A percentile compares a stretch with the other conserved stretches of the same genome.
Conservation (phyloP, 192 early-diverging fungal genomes). For the Polychytrium aggregatum region DNA sequence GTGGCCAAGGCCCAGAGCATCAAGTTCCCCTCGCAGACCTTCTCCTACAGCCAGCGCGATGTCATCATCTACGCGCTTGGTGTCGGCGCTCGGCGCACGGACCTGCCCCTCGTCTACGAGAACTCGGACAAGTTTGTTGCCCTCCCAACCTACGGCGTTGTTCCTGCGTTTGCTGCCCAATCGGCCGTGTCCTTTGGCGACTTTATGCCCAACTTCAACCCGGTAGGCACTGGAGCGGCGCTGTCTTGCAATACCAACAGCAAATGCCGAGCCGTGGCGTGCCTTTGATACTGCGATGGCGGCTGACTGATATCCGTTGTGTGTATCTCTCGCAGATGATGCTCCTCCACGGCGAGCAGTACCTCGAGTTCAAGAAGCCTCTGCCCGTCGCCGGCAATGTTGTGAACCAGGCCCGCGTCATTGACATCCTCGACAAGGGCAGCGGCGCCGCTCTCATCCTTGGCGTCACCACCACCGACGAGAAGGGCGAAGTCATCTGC, state of each 20-base stretch:
- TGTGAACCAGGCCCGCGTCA: constrained; percentile 57
- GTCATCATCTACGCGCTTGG: constrained; percentile 91
- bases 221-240: constrained; percentile 23
- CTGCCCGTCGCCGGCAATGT: constrained; percentile 78
- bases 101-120: constrained; percentile 89
- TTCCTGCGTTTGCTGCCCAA: constrained; percentile 61
- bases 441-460: constrained; percentile 76
- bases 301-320: too few relatives aligned
- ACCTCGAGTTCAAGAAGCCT: constrained; percentile 72
- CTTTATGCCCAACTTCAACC: constrained; percentile 67
- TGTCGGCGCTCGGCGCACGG: constrained; percentile 76
- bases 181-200: constrained; percentile 59
- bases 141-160: constrained; percentile 88
- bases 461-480: constrained; percentile 73
- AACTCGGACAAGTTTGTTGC: constrained; percentile 69
- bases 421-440: constrained; percentile 97
- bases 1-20: constrained; percentile 49
- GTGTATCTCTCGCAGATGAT: constrained; percentile 69
- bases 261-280: too few relatives aligned
- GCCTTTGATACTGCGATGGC: too few relatives aligned
- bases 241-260: too few relatives aligned
- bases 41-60: constrained; percentile 78
- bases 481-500: constrained; percentile 59
- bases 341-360: constrained; percentile 99
- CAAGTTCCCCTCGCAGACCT: constrained; percentile 12